These are phyloP conservation scores for Fragosphaeria purpurea DNA, from an alignment of 2,329 filamentous ascomycete genomes.

Conservation along the genomic window DNA sequence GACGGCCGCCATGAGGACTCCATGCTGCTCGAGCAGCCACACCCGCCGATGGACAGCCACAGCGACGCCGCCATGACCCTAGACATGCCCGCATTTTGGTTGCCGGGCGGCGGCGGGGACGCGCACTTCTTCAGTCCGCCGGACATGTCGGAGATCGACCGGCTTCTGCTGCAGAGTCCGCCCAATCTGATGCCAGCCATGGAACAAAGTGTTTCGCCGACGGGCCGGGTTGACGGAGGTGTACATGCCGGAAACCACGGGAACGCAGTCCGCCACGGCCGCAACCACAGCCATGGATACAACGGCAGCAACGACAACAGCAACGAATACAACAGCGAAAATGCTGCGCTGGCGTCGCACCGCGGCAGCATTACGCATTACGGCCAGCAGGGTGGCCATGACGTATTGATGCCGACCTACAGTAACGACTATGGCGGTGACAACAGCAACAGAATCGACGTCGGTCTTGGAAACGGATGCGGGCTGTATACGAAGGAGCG, in stretches of 20 bases:
- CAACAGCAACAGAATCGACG: too few species aligned
- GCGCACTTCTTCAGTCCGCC: conserved; percentile 1
- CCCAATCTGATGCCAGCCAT: neutral
- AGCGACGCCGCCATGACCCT: neutral
- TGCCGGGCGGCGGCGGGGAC: neutral
- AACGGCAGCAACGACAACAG: neutral
- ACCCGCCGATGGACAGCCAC: too few species aligned
- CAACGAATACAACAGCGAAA: neutral
- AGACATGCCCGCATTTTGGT: conserved; percentile 2
- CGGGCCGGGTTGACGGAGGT: neutral
- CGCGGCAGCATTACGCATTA: too few species aligned
- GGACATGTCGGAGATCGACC: neutral
- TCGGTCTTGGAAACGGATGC: too few species aligned
- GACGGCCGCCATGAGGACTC: too few species aligned
- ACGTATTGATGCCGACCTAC: too few species aligned
- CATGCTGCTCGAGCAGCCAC: too few species aligned
- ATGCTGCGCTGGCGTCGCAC: neutral
- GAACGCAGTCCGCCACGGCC: neutral
- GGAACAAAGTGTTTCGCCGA: neutral
- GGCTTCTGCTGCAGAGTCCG: conserved; percentile 3
- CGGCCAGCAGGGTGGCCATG: too few species aligned
- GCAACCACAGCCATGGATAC: neutral
- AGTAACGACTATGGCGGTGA: neutral
- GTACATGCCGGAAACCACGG: neutral
- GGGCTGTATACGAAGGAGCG: too few species aligned